These are phyloP conservation scores for Russula emetica DNA, from an alignment of 768 basidiomycete genomes.

Conservation along the genomic window DNA sequence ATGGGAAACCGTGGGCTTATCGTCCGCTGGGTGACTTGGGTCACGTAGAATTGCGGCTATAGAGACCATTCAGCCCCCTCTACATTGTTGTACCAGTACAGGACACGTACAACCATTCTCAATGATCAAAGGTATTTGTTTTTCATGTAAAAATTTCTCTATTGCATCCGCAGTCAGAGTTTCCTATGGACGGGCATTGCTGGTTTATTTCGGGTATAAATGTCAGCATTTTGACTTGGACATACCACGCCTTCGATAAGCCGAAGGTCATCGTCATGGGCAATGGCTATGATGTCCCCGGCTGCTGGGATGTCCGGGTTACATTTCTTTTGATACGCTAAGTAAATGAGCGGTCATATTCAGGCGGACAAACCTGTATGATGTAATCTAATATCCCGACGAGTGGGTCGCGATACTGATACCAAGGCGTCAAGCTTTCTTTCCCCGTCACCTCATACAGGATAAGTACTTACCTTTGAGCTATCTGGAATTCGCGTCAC, in stretches of 20 bases:
- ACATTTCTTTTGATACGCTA: conserved; percentile 3
- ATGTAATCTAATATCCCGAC: conserved; percentile 18
- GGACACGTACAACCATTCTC: conserved; percentile 13
- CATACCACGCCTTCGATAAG: conserved; percentile 11
- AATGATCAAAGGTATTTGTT: background rate
- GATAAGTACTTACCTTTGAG: background rate
- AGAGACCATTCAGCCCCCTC: too few species aligned
- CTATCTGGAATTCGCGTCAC: background rate
- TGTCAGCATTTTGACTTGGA: background rate
- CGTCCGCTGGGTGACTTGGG: too few species aligned
- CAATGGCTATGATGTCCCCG: conserved; percentile 9
- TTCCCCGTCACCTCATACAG: background rate
- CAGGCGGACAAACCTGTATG: conserved; percentile 2
- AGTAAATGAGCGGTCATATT: background rate
- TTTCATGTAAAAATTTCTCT: conserved; percentile 2
- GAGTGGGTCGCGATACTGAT: conserved; percentile 15
- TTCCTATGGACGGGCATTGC: background rate
- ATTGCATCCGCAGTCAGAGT: conserved; percentile 8
- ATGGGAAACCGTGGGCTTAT: too few species aligned
- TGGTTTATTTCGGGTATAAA: too few species aligned
- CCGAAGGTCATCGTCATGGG: conserved; percentile 18
- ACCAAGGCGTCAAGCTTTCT: background rate
- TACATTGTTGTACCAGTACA: too few species aligned
- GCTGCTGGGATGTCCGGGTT: background rate
- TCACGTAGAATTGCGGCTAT: too few species aligned